phyloP scores from a whole-genome alignment of 305 asterid species.

The Ajuga reptans region DNA sequence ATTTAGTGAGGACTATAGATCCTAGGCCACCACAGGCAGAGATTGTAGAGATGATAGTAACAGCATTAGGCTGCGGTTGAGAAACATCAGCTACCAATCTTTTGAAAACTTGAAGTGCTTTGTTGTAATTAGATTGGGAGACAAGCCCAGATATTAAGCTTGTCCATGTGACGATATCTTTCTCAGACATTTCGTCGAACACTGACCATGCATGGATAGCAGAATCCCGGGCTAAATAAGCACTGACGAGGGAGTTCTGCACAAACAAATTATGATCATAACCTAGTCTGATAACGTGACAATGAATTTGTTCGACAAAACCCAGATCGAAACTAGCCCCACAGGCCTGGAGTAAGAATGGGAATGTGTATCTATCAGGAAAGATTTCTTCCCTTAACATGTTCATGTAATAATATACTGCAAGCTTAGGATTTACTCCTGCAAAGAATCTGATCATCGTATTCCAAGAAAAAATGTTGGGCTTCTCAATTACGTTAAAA shows the following conservation, averaged over 20 bases:
- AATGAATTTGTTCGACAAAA: slow-evolving; percentile 30
- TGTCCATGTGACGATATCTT: slow-evolving; percentile 50
- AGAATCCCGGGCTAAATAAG: slow-evolving; percentile 19
- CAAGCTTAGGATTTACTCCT: slow-evolving; percentile 7
- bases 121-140: slow-evolving; percentile 23
- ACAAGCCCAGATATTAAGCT: slow-evolving; percentile 45
- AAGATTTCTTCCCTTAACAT: slow-evolving; percentile 25
- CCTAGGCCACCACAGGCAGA: slow-evolving; percentile 48
- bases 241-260: slow-evolving; percentile 29
- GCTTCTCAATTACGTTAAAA: slow-evolving; percentile 28
- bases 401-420: slow-evolving; percentile 27
- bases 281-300: slow-evolving; percentile 29
- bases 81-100: slow-evolving; percentile 18
- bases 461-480: slow-evolving; percentile 48
- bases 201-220: slow-evolving; percentile 22
- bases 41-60: slow-evolving; percentile 34
- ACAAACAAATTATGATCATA: slow-evolving; percentile 25
- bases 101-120: slow-evolving; percentile 30
- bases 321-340: slow-evolving; percentile 23
- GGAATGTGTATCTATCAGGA: slow-evolving; percentile 43
- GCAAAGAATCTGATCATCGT: slow-evolving; percentile 48
- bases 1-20: slow-evolving; percentile 28
- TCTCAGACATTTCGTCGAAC: slow-evolving; percentile 47
- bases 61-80: slow-evolving; percentile 24
- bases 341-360: slow-evolving; percentile 45